These are phyloP conservation scores for Lactuca sativa DNA, from an alignment of 129 eudicot species.

Conservation along the genomic window DNA sequence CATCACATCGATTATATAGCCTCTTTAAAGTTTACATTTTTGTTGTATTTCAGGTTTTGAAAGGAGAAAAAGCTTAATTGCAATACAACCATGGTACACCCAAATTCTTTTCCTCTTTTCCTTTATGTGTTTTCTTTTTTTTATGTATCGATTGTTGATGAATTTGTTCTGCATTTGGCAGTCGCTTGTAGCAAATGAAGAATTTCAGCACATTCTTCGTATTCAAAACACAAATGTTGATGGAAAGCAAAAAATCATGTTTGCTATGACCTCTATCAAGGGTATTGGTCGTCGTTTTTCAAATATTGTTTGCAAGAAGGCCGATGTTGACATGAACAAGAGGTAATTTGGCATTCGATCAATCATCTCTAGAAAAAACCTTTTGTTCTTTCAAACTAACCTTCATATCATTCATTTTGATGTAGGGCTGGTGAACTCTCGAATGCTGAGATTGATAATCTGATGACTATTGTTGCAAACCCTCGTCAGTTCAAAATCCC, in stretches of 20 bases:
- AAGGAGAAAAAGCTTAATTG: slow-evolving; percentile 1
- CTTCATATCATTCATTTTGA: neutral
- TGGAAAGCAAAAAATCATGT: slow-evolving; percentile 62
- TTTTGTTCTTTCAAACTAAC: neutral
- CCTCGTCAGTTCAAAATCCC: slow-evolving; percentile 67
- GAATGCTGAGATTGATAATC: slow-evolving; percentile 44
- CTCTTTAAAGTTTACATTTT: neutral
- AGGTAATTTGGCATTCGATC: slow-evolving; percentile 22
- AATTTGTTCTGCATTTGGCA: slow-evolving; percentile 1
- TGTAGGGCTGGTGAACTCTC: slow-evolving; percentile 57
- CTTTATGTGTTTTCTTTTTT: slow-evolving; percentile 1
- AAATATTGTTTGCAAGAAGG: slow-evolving; percentile 59
- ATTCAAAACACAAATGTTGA: slow-evolving; percentile 56
- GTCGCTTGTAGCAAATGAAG: slow-evolving; percentile 57
- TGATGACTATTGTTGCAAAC: slow-evolving; percentile 54
- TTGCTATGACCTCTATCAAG: slow-evolving; percentile 57
- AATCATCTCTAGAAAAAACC: neutral
- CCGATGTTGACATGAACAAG: slow-evolving; percentile 64
- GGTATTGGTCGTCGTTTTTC: slow-evolving; percentile 65
- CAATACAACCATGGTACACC: slow-evolving; percentile 20
- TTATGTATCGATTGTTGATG: neutral
- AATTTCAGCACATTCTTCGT: slow-evolving; percentile 63
- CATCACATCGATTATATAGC: no score
- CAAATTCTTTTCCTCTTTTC: neutral
- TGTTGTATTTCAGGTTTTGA: slow-evolving; percentile 1